phyloP scores from a whole-genome alignment of 805 yeast species.

The Yamadazyma akitaensis region DNA sequence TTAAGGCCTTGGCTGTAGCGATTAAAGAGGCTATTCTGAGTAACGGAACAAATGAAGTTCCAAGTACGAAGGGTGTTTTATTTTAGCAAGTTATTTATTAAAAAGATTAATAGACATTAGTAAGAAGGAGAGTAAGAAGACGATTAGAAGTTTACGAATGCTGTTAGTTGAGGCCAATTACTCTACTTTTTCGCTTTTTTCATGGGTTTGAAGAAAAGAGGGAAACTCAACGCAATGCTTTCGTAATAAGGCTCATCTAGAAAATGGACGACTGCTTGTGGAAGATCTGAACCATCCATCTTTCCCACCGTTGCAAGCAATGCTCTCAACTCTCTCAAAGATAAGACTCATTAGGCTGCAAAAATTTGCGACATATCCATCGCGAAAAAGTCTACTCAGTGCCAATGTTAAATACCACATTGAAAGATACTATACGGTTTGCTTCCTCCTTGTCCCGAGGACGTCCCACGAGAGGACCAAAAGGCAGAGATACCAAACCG shows the following conservation, averaged over 20 bases:
- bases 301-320: too few relatives aligned
- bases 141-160: not conserved
- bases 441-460: slow-evolving; percentile 2
- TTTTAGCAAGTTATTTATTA: slow-evolving; percentile 46
- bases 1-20: slow-evolving; percentile 94
- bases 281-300: too few relatives aligned
- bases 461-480: not conserved
- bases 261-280: too few relatives aligned
- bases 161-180: too few relatives aligned
- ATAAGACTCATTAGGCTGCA: not conserved
- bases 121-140: not conserved
- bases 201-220: too few relatives aligned
- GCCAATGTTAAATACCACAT: not conserved
- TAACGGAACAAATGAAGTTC: slow-evolving; percentile 88
- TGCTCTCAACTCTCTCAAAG: not conserved
- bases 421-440: not conserved
- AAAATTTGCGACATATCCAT: not conserved
- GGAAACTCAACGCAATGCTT: too few relatives aligned
- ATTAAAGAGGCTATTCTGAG: slow-evolving; percentile 77
- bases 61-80: slow-evolving; percentile 94
- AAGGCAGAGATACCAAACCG: not conserved
- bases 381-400: slow-evolving; percentile 3
- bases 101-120: not conserved
- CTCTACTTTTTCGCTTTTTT: too few relatives aligned
- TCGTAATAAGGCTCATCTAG: too few relatives aligned